Conservation (phyloP, 1,139 yeast genomes). For the Yamadazyma sp. region DNA sequence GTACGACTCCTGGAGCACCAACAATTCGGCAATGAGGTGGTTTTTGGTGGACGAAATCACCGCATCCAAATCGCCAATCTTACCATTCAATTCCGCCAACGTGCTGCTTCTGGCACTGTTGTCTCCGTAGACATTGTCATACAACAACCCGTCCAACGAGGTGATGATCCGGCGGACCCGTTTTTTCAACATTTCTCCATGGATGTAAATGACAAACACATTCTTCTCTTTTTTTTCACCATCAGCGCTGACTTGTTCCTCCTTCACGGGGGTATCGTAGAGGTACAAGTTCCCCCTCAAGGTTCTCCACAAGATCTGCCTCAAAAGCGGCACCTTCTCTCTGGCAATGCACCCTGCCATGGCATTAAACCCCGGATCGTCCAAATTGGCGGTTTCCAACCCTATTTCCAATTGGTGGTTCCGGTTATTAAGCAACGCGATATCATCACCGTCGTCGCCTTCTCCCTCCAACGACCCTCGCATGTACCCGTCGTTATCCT, state of each 20-base stretch:
- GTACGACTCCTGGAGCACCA: slow-evolving; percentile 58
- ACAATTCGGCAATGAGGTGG: slow-evolving; percentile 72
- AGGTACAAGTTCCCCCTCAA: slow-evolving; percentile 54
- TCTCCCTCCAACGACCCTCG: slow-evolving; percentile 11
- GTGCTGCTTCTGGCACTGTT: slow-evolving; percentile 50
- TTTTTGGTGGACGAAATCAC: slow-evolving; percentile 72
- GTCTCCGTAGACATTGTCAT: slow-evolving; percentile 61
- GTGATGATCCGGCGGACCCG: slow-evolving; percentile 77
- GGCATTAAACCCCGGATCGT: slow-evolving; percentile 48
- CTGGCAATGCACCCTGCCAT: slow-evolving; percentile 52
- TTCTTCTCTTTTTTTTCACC: slow-evolving; percentile 49
- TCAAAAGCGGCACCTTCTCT: slow-evolving; percentile 43
- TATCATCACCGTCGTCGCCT: slow-evolving; percentile 26
- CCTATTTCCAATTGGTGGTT: slow-evolving; percentile 31
- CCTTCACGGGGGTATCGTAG: slow-evolving; percentile 46
- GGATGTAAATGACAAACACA: slow-evolving; percentile 83
- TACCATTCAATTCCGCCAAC: slow-evolving; percentile 59
- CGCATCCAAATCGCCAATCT: slow-evolving; percentile 42
- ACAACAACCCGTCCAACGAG: slow-evolving; percentile 79
- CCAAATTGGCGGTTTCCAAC: slow-evolving; percentile 29
- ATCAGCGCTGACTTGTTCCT: slow-evolving; percentile 26
- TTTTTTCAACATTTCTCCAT: slow-evolving; percentile 70
- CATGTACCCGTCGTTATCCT: slow-evolving; percentile 7
- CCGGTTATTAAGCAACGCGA: slow-evolving; percentile 32
- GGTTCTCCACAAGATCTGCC: slow-evolving; percentile 57